Conservation (phyloP, 2,329 filamentous ascomycete species). For the Ilyonectria robusta region DNA sequence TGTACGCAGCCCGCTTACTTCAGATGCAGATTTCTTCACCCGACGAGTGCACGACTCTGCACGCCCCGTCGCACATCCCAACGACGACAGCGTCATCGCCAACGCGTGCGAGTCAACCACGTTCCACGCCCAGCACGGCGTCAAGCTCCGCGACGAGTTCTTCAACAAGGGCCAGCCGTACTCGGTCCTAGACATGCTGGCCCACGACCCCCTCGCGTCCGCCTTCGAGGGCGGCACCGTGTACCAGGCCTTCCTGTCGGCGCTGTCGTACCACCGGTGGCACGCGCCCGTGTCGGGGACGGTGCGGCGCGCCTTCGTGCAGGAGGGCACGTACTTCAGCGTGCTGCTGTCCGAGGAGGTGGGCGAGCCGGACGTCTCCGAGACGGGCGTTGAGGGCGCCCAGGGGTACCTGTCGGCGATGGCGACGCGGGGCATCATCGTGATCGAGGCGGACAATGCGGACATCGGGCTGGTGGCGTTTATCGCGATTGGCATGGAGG, state of each 20-base stretch:
- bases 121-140: slow-evolving; percentile 65
- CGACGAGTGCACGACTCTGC: slow-evolving; percentile 66
- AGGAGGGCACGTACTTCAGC: slow-evolving; percentile 78
- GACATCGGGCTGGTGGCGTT: slow-evolving; percentile 79
- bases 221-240: slow-evolving; percentile 75
- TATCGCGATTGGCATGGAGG: slow-evolving; percentile 81
- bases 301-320: slow-evolving; percentile 69
- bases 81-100: slow-evolving; percentile 67
- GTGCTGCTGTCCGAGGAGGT: slow-evolving; percentile 62
- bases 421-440: slow-evolving; percentile 78
- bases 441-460: slow-evolving; percentile 78
- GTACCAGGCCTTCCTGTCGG: slow-evolving; percentile 79
- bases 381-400: slow-evolving; percentile 60
- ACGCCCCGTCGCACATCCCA: slow-evolving; percentile 70
- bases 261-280: slow-evolving; percentile 80
- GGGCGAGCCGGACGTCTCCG: slow-evolving; percentile 44
- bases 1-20: too few relatives aligned
- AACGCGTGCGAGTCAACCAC: slow-evolving; percentile 77
- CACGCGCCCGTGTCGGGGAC: slow-evolving; percentile 77
- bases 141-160: slow-evolving; percentile 72
- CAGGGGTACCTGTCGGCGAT: slow-evolving; percentile 78
- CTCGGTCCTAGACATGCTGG: slow-evolving; percentile 75
- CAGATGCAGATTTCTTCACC: slow-evolving; percentile 72
- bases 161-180: slow-evolving; percentile 80
- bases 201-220: slow-evolving; percentile 64